Evolutionary conservation across 73 alveolate species (phyloP).

Genomic region (Breviolum minutum): DNA sequence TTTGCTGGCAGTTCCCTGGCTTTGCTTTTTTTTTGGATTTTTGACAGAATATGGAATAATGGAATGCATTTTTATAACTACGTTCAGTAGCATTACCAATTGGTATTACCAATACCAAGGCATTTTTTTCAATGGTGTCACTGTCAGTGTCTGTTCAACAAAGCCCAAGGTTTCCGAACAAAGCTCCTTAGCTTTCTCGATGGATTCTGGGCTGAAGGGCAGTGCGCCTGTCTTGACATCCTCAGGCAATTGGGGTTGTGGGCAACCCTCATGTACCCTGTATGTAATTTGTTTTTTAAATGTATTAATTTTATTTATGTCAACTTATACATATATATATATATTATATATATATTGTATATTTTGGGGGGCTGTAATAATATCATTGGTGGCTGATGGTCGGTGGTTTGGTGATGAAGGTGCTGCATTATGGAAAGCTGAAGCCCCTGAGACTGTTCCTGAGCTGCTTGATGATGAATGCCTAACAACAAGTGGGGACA

Average conservation of each 20-base stretch:
- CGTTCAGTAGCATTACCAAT: neutral
- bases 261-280: too few species aligned
- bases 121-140: neutral
- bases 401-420: too few species aligned
- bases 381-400: too few species aligned
- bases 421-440: too few species aligned
- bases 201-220: neutral
- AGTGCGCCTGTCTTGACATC: neutral
- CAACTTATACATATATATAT: too few species aligned
- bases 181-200: neutral
- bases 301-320: too few species aligned
- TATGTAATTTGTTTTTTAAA: too few species aligned
- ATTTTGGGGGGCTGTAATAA: too few species aligned
- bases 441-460: too few species aligned
- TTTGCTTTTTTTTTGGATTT: neutral
- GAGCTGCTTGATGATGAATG: too few species aligned
- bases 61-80: neutral
- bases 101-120: neutral
- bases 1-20: neutral
- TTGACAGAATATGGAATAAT: neutral
- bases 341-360: too few species aligned
- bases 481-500: too few species aligned
- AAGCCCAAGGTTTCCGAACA: neutral
- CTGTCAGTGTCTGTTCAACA: neutral
- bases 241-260: neutral